Base-by-base conservation (phyloP, 148 eudicot species). In the Nyssa sinensis region DNA sequence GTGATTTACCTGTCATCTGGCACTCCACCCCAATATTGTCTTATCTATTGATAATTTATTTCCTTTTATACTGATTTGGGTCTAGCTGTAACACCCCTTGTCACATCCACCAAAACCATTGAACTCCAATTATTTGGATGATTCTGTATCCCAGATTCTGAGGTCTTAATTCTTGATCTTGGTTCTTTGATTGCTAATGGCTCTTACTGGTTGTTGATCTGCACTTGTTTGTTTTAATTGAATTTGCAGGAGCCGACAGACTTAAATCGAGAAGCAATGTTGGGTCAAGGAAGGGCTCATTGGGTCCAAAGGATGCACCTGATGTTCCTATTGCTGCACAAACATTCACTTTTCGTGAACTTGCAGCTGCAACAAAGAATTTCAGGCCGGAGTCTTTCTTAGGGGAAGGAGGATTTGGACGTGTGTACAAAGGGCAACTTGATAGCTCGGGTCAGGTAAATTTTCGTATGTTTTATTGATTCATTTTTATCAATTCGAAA, bases 321-420 rank as follows among this genome's bases (percentile, higher is more conserved):
- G 88, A 81, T 66, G 75, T 72, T 65, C 81, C 81, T 68, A 83
- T 86, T 70, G 89, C 84, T 11, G 97, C 94, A 35, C 93, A 90
- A 49, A 92, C 90, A 57, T 92, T 90, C 80, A 86, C 91, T 32
- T 92, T 90, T 64, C 88, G 91, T 32, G 97, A 92, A 71, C 91
- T 92, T 73, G 93, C 92, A 39, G 81, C 84, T 73, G 97, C 94
- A 23, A 92, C 97, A 60, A 84, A 75, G 73, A 87, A 90, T 79
- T 92, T 92, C 32, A 79, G 85, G 71, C 91, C 85, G 16, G 97
- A 92, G 39, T 88, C 84, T 71, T 92, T 90, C 74, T 37, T 92
- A 67, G 97, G 97, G 23, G 97, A 90, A 85, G 97, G 97, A 21
- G 97, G 97, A 34, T 92, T 92, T 67, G 97, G 97, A 1, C 83